A percentile compares a stretch with the other conserved stretches of the same genome.
Evolutionary conservation across 2,329 filamentous ascomycete species (phyloP).

Genomic region (Arthrinium puccinioides): DNA sequence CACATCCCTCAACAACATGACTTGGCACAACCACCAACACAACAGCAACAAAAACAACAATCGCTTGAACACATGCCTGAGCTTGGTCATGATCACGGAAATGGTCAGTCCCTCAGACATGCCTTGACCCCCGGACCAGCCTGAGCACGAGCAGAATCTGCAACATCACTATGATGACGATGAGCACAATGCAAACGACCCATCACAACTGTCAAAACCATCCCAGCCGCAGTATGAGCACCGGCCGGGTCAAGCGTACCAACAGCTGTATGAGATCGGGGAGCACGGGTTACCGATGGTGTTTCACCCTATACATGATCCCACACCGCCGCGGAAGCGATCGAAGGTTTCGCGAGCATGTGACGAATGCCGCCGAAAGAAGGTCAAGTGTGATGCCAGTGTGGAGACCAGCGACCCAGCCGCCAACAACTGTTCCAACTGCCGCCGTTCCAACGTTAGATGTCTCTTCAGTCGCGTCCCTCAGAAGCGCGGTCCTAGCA

Average conservation of each 20-base stretch:
- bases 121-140: conserved; percentile 27
- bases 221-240: no score
- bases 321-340: conserved; percentile 64
- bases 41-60: background rate
- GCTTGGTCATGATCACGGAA: conserved; percentile 32
- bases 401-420: conserved; percentile 56
- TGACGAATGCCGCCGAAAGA: conserved; percentile 83
- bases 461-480: conserved; percentile 84
- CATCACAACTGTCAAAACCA: no score
- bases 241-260: no score
- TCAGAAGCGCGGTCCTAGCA: conserved; percentile 82
- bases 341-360: conserved; percentile 85
- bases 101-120: conserved; percentile 25
- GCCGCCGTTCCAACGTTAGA: conserved; percentile 64
- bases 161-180: no score
- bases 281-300: no score
- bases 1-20: conserved; percentile 4
- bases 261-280: no score
- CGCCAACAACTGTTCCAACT: conserved; percentile 69
- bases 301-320: conserved; percentile 41
- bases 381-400: conserved; percentile 80
- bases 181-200: no score
- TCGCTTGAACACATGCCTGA: conserved; percentile 3
- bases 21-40: no score
- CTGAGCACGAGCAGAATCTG: conserved; percentile 11